Conservation (phyloP, 306 rosid genomes). For the Gynostemma pentaphyllum region DNA sequence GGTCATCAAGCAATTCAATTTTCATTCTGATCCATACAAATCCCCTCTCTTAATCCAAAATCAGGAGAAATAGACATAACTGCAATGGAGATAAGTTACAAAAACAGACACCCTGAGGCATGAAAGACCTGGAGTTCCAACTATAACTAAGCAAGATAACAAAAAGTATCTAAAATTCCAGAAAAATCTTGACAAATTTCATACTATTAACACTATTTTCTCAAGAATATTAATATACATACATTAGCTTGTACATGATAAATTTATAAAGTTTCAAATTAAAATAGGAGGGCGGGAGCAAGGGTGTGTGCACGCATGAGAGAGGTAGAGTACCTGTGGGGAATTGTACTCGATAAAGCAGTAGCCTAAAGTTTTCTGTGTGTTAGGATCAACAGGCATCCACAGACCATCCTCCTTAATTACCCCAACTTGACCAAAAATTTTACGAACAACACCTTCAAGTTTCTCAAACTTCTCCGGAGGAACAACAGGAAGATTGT, state of each 20-base stretch:
- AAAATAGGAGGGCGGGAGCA: not conserved
- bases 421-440: slow-evolving; percentile 63
- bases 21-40: not conserved
- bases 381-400: slow-evolving; percentile 64
- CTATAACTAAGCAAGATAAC: not conserved
- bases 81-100: not conserved
- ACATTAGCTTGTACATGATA: no score
- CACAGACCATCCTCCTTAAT: slow-evolving; percentile 64
- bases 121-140: not conserved
- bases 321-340: slow-evolving; percentile 39
- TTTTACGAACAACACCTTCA: slow-evolving; percentile 55
- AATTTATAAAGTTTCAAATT: not conserved
- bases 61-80: not conserved
- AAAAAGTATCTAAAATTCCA: not conserved
- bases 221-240: not conserved
- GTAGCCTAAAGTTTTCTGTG: slow-evolving; percentile 51
- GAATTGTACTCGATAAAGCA: slow-evolving; percentile 74
- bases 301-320: not conserved
- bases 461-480: slow-evolving; percentile 61
- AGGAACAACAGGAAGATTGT: slow-evolving; percentile 67
- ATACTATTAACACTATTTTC: not conserved
- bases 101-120: no score
- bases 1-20: not conserved
- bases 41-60: not conserved
- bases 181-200: no score